Evolutionary conservation across 371 early-diverging fungal species (phyloP).

Genomic region (Syncephalis plumigaleata): DNA sequence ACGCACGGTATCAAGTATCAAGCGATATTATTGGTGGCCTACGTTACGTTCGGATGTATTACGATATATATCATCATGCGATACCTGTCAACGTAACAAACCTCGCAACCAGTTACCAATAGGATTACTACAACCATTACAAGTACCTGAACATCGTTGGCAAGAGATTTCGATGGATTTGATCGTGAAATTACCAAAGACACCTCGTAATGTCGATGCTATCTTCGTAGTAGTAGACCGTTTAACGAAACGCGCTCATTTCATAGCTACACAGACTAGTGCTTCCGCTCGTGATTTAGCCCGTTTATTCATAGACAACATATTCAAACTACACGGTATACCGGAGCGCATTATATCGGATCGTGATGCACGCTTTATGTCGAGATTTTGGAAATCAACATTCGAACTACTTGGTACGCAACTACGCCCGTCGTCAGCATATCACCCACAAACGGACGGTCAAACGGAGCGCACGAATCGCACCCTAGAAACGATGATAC

Average conservation of each 20-base stretch:
- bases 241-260: slow-evolving; percentile 19
- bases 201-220: slow-evolving; percentile 9
- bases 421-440: slow-evolving; percentile 15
- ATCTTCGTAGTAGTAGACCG: slow-evolving; percentile 26
- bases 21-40: slow-evolving; percentile 21
- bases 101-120: slow-evolving; percentile 7
- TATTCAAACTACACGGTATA: slow-evolving; percentile 10
- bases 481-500: slow-evolving; percentile 24
- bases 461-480: slow-evolving; percentile 30
- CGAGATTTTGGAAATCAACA: slow-evolving; percentile 12
- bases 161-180: slow-evolving; percentile 11
- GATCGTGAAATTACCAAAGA: slow-evolving; percentile 7
- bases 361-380: slow-evolving; percentile 15
- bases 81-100: slow-evolving; percentile 19
- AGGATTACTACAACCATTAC: slow-evolving; percentile 20
- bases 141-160: slow-evolving; percentile 3
- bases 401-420: slow-evolving; percentile 11
- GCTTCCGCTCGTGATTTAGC: slow-evolving; percentile 6
- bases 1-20: slow-evolving; percentile 18
- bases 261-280: slow-evolving; percentile 1
- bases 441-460: slow-evolving; percentile 29
- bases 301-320: slow-evolving; percentile 5
- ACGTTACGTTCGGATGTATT: slow-evolving; percentile 14
- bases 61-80: slow-evolving; percentile 18
- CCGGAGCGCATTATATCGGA: slow-evolving; percentile 7